Evolutionary conservation across 345 rosid genomes (phyloP), one percentile per base, ranked within the genome.

Genomic region (Pugionium dolabratum): DNA sequence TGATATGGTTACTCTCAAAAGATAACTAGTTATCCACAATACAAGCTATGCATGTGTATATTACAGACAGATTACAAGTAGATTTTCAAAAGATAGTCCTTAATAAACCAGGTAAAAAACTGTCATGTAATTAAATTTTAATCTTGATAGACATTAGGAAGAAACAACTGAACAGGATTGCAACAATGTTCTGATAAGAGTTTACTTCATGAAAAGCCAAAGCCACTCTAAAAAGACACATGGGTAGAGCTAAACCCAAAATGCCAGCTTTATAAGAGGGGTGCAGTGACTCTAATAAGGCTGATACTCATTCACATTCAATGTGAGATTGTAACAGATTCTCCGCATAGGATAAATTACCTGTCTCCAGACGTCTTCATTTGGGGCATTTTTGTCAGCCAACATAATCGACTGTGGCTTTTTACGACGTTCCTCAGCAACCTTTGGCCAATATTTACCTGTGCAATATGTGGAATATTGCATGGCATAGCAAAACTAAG

Each of bases 341-440:
- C n/a, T 70, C 58, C 48, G 57, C 54, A 36, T 35, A 46, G 36
- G 50, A 69, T 26, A 45, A 29, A 4, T 73, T 79, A 90, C 99
- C 96, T 85, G 97, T 75, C 82, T 84, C 99, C 99, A 94, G 73
- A 94, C 99, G 78, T 94, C 95, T 79, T 90, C 99, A 74, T 94
- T 90, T 58, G 99, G 99, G 47, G 99, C 99, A 85, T 94, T 94
- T 79, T 94, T 94, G 76, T 94, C 99, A 27, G 97, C 99, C 69
- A 94, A 86, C 82, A 85, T 79, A 72, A 94, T 82, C n/a, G 97
- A 94, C 64, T 83, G 78, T 34, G 97, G 97, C 64, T 74, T 90
- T 76, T 67, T 82, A 79, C 79, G 79, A 48, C 72, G 70, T 72
- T 85, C 95, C 10, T 90, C 88, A 56, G 95, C 87, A 76, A 94